Percentiles rank a stretch among this genome's conserved stretches.
Conservation (phyloP, 2,329 filamentous ascomycete genomes). For the Paradendryphiella salina region DNA sequence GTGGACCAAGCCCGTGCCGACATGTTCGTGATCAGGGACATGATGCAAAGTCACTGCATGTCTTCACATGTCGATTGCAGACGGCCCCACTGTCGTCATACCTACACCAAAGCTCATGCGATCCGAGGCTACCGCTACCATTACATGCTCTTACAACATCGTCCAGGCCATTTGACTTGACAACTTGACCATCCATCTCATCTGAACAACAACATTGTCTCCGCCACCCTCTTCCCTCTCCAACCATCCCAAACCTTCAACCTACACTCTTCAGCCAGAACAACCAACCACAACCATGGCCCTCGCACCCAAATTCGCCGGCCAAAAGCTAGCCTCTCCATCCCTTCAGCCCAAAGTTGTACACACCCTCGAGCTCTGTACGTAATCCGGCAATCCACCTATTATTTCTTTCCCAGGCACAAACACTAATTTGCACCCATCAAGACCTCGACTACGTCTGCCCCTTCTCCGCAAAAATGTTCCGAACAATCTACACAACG, state of each 20-base stretch:
- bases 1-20: neutral
- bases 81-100: constrained; percentile 30
- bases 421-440: neutral
- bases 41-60: neutral
- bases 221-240: neutral
- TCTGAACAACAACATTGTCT: neutral
- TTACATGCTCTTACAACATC: constrained; percentile 22
- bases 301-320: constrained; percentile 75
- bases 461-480: constrained; percentile 74
- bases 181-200: neutral
- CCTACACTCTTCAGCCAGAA: neutral
- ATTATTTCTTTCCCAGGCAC: neutral
- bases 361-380: constrained; percentile 60
- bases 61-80: neutral
- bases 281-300: constrained; percentile 60
- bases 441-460: constrained; percentile 89
- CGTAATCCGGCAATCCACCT: constrained; percentile 9
- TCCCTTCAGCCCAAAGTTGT: constrained; percentile 50
- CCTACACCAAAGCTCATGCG: constrained; percentile 10
- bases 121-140: constrained; percentile 24
- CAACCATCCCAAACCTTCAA: neutral
- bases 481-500: constrained; percentile 70
- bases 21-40: neutral
- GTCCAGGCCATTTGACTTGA: neutral
- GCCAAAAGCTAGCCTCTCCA: constrained; percentile 64